A percentile compares a stretch with the other conserved stretches of the same genome.
These are phyloP conservation scores for Yamadazyma triangularis DNA, from an alignment of 1,139 yeast species.

Conservation along the genomic window DNA sequence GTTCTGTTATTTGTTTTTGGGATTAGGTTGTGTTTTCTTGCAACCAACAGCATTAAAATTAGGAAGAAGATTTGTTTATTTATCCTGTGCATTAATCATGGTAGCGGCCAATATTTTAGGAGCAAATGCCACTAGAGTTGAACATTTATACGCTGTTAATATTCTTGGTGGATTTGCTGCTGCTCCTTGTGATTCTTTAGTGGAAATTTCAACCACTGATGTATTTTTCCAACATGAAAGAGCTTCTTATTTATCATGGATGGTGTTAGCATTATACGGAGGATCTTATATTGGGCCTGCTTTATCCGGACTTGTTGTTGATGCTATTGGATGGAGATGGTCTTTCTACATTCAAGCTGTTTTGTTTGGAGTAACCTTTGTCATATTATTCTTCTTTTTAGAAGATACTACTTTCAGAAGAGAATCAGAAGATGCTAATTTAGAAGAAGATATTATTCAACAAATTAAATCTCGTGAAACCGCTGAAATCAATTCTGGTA, in stretches of 20 bases:
- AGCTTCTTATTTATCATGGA: constrained; percentile 33
- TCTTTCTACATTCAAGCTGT: constrained; percentile 43
- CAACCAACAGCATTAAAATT: constrained; percentile 41
- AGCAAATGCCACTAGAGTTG: constrained; percentile 23
- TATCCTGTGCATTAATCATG: constrained; percentile 27
- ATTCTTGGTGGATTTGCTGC: constrained; percentile 41
- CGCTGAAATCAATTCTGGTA: background rate
- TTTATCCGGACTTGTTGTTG: constrained; percentile 39
- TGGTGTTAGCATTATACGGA: constrained; percentile 40
- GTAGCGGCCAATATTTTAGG: constrained; percentile 35
- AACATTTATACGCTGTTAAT: constrained; percentile 25
- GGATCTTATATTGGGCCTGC: constrained; percentile 46
- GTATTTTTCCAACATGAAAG: constrained; percentile 47
- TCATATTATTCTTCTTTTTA: constrained; percentile 39
- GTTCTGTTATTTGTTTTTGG: constrained; percentile 30
- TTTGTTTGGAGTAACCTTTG: constrained; percentile 40
- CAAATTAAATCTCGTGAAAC: constrained; percentile 20
- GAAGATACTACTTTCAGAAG: constrained; percentile 40
- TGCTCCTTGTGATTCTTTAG: constrained; percentile 48
- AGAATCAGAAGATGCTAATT: constrained; percentile 11
- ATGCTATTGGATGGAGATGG: constrained; percentile 43
- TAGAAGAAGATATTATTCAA: constrained; percentile 19
- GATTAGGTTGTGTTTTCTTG: constrained; percentile 33
- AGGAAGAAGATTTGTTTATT: constrained; percentile 37
- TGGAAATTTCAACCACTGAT: constrained; percentile 45